Evolutionary conservation across 176 grass and related monocot species (phyloP), one percentile per base, ranked within the genome.

Genomic region (Zizania latifolia): DNA sequence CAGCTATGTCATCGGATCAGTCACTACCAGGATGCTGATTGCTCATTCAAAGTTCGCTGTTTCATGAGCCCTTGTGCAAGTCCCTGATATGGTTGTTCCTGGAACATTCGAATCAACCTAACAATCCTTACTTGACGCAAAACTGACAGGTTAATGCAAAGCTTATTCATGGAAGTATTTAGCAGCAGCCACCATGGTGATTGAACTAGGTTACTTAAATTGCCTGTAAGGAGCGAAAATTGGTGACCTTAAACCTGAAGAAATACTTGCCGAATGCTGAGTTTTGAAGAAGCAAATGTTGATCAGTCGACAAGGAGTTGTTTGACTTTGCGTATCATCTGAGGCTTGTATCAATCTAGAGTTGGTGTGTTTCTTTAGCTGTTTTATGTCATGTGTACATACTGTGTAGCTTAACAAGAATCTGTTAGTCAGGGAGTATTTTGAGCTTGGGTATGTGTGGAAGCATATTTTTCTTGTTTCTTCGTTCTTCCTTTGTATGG

Each of bases 1-100:
- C 78, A 37, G 79, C 65, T 53, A 46, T 83, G 45, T 81, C 60
- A 1, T 90, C 81, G 1, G 64, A 75, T 58, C 89, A 92, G 56
- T 98, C 94, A 1, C 79, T 90, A 19, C 89, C 94, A 24, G 88
- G 88, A 46, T 94, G 84, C 48, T 92, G 82, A 98, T 46, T 69
- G 31, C 15, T 68, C 48, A 22, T 71, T 16, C 72, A 30, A 58
- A 44, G 58, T 76, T 57, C 1, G 46, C 35, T 17, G 14, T 32
- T 66, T 83, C 41, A 68, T 53, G 21, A 58, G 12, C 46, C 31
- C 12, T 55, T 54, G 19, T 36, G 10, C 30, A 71, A 9, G 5
- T 6, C 55, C 34, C n/a, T 8, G 39, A 31, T 58, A 9, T 16
- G n/a, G 13, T 82, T 37, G n/a, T 31, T 65, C 33, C 23, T 56